Conservation (phyloP, 495 filamentous ascomycete genomes). For the Neurospora sublineolata region DNA sequence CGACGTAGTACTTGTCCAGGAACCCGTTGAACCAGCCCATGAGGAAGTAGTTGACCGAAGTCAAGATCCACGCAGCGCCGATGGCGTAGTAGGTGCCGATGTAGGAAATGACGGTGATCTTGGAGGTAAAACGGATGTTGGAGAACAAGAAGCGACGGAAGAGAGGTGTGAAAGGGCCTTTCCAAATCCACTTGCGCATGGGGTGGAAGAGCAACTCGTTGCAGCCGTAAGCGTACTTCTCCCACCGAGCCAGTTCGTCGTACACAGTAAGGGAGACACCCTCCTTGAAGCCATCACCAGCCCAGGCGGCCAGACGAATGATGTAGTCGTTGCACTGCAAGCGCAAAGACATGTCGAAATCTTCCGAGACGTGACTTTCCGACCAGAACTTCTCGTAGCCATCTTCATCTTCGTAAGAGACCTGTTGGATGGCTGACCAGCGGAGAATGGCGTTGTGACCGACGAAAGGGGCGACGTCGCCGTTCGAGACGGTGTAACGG, state of each 20-base stretch:
- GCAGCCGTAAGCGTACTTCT: constrained; percentile 83
- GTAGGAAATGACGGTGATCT: constrained; percentile 71
- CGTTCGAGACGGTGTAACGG: constrained; percentile 65
- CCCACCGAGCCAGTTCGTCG: constrained; percentile 73
- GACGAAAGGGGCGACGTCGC: constrained; percentile 72
- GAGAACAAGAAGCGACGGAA: constrained; percentile 61
- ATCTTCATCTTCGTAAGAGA: constrained; percentile 55
- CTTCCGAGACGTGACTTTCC: constrained; percentile 69
- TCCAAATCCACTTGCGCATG: constrained; percentile 49
- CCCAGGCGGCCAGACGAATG: constrained; percentile 62
- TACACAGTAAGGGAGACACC: constrained; percentile 78
- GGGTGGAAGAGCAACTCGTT: constrained; percentile 75
- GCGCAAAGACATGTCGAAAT: constrained; percentile 78
- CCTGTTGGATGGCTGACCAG: constrained; percentile 68
- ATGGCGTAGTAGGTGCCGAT: constrained; percentile 85
- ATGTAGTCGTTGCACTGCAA: constrained; percentile 63
- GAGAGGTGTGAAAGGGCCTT: constrained; percentile 61
- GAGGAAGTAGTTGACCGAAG: constrained; percentile 65
- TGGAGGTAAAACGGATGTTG: constrained; percentile 65
- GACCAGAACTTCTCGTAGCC: constrained; percentile 77
- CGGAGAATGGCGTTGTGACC: constrained; percentile 72
- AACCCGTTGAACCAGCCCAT: constrained; percentile 65
- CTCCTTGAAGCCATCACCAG: constrained; percentile 69
- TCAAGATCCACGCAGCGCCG: constrained; percentile 68
- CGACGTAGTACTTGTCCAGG: constrained; percentile 65